Evolutionary conservation across 352 stramenopile species (phyloP), one percentile per base, ranked within the genome.

Genomic region (Elongisporangium anandrum): DNA sequence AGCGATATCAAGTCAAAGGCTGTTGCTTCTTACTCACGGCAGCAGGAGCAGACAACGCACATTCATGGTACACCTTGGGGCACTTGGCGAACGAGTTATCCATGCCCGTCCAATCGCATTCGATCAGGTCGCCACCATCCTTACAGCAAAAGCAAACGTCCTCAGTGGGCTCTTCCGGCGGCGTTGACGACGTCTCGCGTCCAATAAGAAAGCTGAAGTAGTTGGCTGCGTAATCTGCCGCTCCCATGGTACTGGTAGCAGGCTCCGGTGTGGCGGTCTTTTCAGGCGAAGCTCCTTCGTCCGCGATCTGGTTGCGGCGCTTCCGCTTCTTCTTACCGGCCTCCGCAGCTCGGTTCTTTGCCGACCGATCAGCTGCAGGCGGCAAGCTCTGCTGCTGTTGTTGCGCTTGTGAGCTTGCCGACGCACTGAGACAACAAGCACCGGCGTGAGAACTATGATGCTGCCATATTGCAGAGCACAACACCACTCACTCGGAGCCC

Each of bases 141-240:
- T 90, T 91, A 60, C 85, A 94, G 69, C 81, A 92, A 54, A 92
- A 90, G 52, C 85, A 94, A 49, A 87, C 79, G 48, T 94, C 85
- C 60, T 94, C 85, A 13, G 85, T 92, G 41, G 89, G 79, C 12
- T 65, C 56, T 17, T 52, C 57, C 12, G 57, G 57, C 17, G 61
- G 52, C 0, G 21, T 20, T 3, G 54, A 29, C 16, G 58, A 52
- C 21, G 69, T 54, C 56, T 92, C 81, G 23, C 81, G 79, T 22
- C 62, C 48, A 26, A 71, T 56, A 19, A 92, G 34, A 54, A 89
- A 90, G 66, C 82, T 69, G 60, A 81, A 89, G 55, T 92, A 92
- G n/a, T 68, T 83, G 21, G 72, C 65, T 0, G 60, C 66, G 52
- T 92, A 92, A 63, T 92, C 81, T 24, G 88, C 50, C 1, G 70